Evolutionary conservation across 1,284 basidiomycete species (phyloP).

Genomic region (Exobasidium cylindrosporum): DNA sequence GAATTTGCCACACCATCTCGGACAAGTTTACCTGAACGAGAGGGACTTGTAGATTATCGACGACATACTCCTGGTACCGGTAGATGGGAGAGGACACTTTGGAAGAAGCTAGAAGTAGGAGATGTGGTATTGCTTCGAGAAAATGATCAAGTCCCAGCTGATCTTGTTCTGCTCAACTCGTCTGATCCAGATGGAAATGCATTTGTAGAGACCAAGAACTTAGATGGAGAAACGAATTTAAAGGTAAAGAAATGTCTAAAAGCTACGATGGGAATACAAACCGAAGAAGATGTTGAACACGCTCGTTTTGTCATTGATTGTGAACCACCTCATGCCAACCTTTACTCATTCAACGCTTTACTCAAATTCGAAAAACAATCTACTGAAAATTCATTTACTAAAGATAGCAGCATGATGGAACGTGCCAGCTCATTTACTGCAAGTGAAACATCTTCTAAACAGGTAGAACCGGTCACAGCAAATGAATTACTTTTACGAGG

Average conservation of each 20-base stretch:
- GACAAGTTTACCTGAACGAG: slow-evolving; percentile 3
- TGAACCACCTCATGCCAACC: slow-evolving; percentile 86
- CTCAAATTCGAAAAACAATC: slow-evolving; percentile 61
- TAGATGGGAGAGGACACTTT: slow-evolving; percentile 89
- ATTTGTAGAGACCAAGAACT: slow-evolving; percentile 69
- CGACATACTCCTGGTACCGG: slow-evolving; percentile 69
- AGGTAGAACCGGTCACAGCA: slow-evolving; percentile 66
- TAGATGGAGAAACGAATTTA: slow-evolving; percentile 95
- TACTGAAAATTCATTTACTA: slow-evolving; percentile 39
- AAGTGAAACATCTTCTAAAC: slow-evolving; percentile 22
- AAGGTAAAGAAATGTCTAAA: slow-evolving; percentile 78
- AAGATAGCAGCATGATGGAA: background rate
- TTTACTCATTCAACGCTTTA: slow-evolving; percentile 86
- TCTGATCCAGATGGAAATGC: slow-evolving; percentile 57
- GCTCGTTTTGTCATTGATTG: slow-evolving; percentile 83
- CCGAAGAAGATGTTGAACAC: slow-evolving; percentile 87
- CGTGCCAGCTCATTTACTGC: slow-evolving; percentile 16
- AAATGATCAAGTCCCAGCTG: slow-evolving; percentile 93
- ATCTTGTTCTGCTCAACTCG: slow-evolving; percentile 80
- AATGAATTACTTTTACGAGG: slow-evolving; percentile 91
- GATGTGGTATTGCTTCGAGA: slow-evolving; percentile 85
- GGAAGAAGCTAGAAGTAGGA: slow-evolving; percentile 99
- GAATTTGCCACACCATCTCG: background rate
- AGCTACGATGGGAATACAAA: slow-evolving; percentile 72
- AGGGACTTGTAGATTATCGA: slow-evolving; percentile 66